Conservation (phyloP, 441 rosid species). For the Iberis amara region DNA sequence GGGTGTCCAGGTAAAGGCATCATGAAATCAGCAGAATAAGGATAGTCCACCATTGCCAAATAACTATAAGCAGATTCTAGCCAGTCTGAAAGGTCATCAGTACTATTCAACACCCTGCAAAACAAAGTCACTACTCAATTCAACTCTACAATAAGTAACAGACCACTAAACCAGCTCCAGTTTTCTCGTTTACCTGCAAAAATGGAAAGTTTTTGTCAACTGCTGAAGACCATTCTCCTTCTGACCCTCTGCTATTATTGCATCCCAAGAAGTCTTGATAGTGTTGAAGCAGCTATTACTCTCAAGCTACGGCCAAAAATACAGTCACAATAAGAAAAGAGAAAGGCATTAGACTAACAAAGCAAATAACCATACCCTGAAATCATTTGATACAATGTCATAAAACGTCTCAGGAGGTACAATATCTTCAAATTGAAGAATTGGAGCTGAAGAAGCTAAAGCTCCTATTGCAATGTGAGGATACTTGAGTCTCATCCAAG, state of each 20-base stretch:
- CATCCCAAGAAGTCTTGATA: conserved; percentile 70
- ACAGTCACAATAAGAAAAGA: neutral
- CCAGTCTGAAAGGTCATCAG: conserved; percentile 62
- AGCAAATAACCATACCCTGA: conserved; percentile 38
- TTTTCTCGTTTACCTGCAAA: conserved; percentile 52
- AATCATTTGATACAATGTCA: conserved; percentile 70
- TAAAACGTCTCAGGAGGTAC: conserved; percentile 69
- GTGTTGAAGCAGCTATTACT: conserved; percentile 72
- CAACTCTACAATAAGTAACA: conserved; percentile 1
- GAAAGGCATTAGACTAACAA: neutral
- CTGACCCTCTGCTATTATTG: conserved; percentile 43
- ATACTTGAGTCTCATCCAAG: conserved; percentile 94
- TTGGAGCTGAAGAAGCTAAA: conserved; percentile 84
- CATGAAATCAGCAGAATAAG: conserved; percentile 64
- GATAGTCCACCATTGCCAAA: conserved; percentile 88
- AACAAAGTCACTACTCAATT: neutral
- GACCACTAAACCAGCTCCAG: neutral
- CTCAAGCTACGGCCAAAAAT: conserved; percentile 48
- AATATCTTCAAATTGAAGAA: conserved; percentile 81
- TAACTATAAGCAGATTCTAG: conserved; percentile 77
- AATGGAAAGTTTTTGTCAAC: conserved; percentile 53
- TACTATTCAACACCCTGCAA: conserved; percentile 54
- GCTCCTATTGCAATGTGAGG: conserved; percentile 85
- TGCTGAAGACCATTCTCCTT: conserved; percentile 59
- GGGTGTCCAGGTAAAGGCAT: conserved; percentile 93